Percentiles rank a stretch among this genome's conserved stretches.
These are phyloP conservation scores for Elongisporangium prolatum DNA, from an alignment of 352 stramenopile species.

Conservation along the genomic window DNA sequence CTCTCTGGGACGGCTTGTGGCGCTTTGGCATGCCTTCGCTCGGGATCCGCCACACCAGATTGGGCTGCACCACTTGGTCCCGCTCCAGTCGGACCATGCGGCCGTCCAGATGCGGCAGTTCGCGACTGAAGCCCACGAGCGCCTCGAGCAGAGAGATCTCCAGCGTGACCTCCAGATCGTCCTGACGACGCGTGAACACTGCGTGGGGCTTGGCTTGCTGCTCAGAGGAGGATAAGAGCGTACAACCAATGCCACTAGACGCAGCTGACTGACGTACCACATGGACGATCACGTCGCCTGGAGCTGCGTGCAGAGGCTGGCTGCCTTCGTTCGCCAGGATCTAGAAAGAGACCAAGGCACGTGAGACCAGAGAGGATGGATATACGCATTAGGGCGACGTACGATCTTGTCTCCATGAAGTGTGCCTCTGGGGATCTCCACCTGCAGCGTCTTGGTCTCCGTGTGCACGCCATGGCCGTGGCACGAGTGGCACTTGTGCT, in stretches of 20 bases:
- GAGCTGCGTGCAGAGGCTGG: conserved; percentile 12
- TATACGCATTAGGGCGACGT: not conserved
- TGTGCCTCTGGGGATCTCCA: conserved; percentile 27
- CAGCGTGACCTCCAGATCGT: conserved; percentile 89
- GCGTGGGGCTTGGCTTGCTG: conserved; percentile 30
- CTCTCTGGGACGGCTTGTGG: conserved; percentile 41
- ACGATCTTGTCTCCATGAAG: conserved; percentile 30
- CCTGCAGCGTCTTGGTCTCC: conserved; percentile 15
- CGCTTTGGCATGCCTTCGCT: conserved; percentile 91
- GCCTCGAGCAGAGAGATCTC: conserved; percentile 93
- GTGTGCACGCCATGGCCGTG: conserved; percentile 19
- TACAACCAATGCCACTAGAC: not conserved
- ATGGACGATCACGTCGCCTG: conserved; percentile 28
- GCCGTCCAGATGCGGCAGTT: conserved; percentile 88
- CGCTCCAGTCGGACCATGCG: conserved; percentile 75
- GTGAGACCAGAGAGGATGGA: not conserved
- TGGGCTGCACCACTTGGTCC: conserved; percentile 73
- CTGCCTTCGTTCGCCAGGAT: conserved; percentile 15
- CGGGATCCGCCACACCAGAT: conserved; percentile 76
- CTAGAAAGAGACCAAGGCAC: not conserved
- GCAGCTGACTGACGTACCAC: conserved; percentile 8
- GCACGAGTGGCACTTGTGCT: conserved; percentile 27
- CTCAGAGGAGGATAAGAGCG: not conserved
- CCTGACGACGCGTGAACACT: conserved; percentile 82
- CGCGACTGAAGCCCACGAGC: conserved; percentile 86